Percentiles rank a stretch among this genome's conserved stretches.
These are phyloP conservation scores for Volutella citrinella DNA, from an alignment of 2,329 filamentous ascomycete species.

Conservation along the genomic window DNA sequence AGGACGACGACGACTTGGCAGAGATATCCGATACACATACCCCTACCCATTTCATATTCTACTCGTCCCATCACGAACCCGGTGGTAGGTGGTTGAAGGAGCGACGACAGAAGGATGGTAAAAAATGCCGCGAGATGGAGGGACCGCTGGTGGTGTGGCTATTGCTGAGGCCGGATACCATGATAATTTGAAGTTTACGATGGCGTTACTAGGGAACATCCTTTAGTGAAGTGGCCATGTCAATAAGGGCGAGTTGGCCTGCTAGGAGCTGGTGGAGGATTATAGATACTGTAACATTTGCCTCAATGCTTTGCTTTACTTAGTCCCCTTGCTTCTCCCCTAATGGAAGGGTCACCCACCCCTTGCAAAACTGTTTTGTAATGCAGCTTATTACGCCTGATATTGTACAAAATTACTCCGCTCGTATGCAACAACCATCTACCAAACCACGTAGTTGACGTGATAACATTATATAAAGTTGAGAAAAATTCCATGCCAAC, in stretches of 20 bases:
- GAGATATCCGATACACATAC: conserved; percentile 22
- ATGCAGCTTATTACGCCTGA: no score
- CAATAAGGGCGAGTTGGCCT: conserved; percentile 20
- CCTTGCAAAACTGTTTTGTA: no score
- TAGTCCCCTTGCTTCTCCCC: not conserved
- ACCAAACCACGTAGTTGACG: no score
- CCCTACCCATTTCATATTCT: conserved; percentile 10
- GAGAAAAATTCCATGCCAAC: no score
- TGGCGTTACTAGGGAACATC: conserved; percentile 32
- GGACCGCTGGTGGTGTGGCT: conserved; percentile 8
- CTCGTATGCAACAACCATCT: no score
- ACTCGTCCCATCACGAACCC: conserved; percentile 12
- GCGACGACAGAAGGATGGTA: conserved; percentile 11
- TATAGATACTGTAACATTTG: conserved; percentile 22
- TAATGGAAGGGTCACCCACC: no score
- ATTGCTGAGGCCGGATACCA: conserved; percentile 18
- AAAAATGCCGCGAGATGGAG: conserved; percentile 7
- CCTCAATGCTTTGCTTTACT: not conserved
- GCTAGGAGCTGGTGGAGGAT: conserved; percentile 20
- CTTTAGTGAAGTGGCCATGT: conserved; percentile 20
- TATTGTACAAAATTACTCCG: no score
- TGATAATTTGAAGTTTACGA: conserved; percentile 25
- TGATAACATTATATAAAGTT: no score
- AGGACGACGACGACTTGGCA: conserved; percentile 23
- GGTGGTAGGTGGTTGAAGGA: conserved; percentile 11